These are phyloP conservation scores for Dispira parvispora DNA, from an alignment of 192 early-diverging fungal species.

Conservation along the genomic window DNA sequence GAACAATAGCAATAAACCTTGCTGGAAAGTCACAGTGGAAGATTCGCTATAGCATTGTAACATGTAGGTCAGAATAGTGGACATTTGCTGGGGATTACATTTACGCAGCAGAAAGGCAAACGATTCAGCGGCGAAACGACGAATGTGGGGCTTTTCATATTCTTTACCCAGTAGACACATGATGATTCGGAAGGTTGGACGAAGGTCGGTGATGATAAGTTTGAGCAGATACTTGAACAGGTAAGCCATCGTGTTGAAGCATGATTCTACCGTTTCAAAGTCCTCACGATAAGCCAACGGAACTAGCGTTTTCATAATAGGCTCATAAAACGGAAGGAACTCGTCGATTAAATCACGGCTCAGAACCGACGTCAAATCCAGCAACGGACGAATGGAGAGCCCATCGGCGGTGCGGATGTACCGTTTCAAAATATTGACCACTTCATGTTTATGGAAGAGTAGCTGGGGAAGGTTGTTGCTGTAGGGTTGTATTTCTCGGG, in stretches of 20 bases:
- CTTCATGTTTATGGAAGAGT: slow-evolving; percentile 72
- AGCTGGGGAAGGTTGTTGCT: slow-evolving; percentile 69
- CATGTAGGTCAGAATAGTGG: slow-evolving; percentile 41
- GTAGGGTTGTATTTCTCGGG: slow-evolving; percentile 40
- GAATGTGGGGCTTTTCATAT: slow-evolving; percentile 52
- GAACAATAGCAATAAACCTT: slow-evolving; percentile 65
- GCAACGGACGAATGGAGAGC: slow-evolving; percentile 58
- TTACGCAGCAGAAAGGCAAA: slow-evolving; percentile 83
- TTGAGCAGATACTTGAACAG: slow-evolving; percentile 80
- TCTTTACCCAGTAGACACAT: slow-evolving; percentile 51
- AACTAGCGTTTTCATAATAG: slow-evolving; percentile 43
- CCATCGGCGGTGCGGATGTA: slow-evolving; percentile 42
- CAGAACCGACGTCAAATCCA: slow-evolving; percentile 68
- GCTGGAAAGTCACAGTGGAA: slow-evolving; percentile 33
- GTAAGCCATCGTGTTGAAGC: slow-evolving; percentile 76
- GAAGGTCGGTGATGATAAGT: slow-evolving; percentile 46
- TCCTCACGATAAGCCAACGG: slow-evolving; percentile 47
- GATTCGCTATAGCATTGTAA: slow-evolving; percentile 29
- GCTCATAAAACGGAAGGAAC: slow-evolving; percentile 57
- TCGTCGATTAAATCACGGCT: slow-evolving; percentile 88
- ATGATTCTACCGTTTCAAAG: slow-evolving; percentile 59
- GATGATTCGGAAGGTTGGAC: slow-evolving; percentile 61
- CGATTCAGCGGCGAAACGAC: slow-evolving; percentile 79
- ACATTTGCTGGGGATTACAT: slow-evolving; percentile 38
- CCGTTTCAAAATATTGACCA: slow-evolving; percentile 46